Evolutionary conservation across 129 eudicot species (phyloP).

Genomic region (Pittosporum tobira): DNA sequence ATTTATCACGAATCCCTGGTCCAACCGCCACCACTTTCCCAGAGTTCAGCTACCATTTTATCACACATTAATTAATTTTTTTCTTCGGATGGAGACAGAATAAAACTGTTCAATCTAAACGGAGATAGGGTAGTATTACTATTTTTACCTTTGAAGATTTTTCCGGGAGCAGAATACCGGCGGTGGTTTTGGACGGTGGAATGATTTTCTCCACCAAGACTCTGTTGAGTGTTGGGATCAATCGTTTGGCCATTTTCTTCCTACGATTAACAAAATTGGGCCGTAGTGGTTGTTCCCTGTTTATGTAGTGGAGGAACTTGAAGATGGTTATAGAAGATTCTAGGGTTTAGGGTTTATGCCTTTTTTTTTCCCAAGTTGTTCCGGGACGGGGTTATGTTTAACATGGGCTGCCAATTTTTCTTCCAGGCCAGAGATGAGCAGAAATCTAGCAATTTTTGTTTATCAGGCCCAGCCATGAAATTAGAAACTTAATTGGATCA

Average conservation of each 20-base stretch:
- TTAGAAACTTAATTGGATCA: too few species aligned
- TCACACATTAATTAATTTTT: not conserved
- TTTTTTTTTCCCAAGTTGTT: not conserved
- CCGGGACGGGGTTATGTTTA: not conserved
- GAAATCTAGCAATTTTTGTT: too few species aligned
- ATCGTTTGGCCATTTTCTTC: constrained; percentile 62
- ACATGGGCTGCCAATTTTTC: constrained; percentile 6
- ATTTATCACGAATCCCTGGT: constrained; percentile 42
- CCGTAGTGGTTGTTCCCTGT: not conserved
- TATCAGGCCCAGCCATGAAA: too few species aligned
- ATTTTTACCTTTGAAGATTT: constrained; percentile 67
- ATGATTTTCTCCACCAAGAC: constrained; percentile 72
- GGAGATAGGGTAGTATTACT: not conserved
- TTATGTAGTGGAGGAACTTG: not conserved
- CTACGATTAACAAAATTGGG: not conserved
- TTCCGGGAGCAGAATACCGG: constrained; percentile 92
- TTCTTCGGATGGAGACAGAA: too few species aligned
- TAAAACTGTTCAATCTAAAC: not conserved
- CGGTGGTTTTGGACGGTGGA: constrained; percentile 71
- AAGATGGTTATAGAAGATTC: constrained; percentile 40
- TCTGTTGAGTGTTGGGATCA: constrained; percentile 82
- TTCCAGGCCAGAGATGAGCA: too few species aligned
- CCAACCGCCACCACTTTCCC: constrained; percentile 85
- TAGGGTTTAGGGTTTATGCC: constrained; percentile 40
- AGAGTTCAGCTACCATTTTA: constrained; percentile 51